Conservation (phyloP, 2,329 filamentous ascomycete genomes). For the Trichoderma pleuroti region DNA sequence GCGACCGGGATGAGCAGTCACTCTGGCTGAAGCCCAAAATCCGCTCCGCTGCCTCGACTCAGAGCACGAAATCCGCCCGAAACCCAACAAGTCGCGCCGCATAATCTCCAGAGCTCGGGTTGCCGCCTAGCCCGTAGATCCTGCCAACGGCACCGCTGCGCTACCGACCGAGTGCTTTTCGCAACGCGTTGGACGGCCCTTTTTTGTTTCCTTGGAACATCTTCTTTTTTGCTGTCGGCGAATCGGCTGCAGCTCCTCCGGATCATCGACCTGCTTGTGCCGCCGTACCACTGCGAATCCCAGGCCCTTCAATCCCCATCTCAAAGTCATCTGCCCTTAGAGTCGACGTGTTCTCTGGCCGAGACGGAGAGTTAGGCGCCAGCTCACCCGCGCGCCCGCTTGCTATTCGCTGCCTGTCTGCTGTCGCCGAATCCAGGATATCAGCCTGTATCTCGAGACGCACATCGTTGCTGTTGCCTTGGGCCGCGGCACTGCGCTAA, state of each 20-base stretch:
- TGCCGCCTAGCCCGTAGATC: constrained; percentile 6
- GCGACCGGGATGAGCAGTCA: neutral
- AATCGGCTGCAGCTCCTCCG: neutral
- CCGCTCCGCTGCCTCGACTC: neutral
- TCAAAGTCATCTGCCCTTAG: neutral
- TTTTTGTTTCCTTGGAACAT: neutral
- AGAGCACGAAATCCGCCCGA: neutral
- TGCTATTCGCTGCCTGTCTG: neutral
- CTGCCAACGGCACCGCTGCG: neutral
- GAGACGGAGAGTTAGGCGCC: neutral
- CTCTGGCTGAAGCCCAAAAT: neutral
- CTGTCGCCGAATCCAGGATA: neutral
- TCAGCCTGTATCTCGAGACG: neutral
- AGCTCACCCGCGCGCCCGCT: neutral
- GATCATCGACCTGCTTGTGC: neutral
- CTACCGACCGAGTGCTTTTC: neutral
- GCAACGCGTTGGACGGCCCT: neutral
- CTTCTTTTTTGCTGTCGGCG: neutral
- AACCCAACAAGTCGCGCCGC: constrained; percentile 15
- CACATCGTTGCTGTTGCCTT: neutral
- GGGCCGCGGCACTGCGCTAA: constrained; percentile 8
- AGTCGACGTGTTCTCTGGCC: neutral
- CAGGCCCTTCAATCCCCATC: neutral
- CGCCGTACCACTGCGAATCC: neutral
- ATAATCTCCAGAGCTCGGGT: neutral